These are phyloP conservation scores for Neopestalotiopsis rosae DNA, from an alignment of 2,329 filamentous ascomycete genomes.

Conservation along the genomic window DNA sequence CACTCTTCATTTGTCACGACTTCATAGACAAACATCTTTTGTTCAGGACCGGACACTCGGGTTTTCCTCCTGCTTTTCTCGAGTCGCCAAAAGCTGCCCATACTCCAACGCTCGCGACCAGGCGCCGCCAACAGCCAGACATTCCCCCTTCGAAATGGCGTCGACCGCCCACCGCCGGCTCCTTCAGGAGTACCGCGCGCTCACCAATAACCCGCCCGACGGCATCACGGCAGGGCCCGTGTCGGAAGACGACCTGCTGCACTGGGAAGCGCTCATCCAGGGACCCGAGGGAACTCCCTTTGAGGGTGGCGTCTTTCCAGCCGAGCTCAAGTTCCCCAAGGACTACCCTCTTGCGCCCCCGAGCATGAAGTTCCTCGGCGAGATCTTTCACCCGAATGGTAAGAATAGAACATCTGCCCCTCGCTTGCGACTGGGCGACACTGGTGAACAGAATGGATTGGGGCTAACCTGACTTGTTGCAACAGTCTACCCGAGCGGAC, in stretches of 20 bases:
- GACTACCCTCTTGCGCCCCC: constrained; percentile 97
- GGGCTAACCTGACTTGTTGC: neutral
- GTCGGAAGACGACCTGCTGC: constrained; percentile 91
- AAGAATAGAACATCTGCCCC: constrained; percentile 28
- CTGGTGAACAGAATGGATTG: neutral
- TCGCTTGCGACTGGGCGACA: constrained; percentile 2
- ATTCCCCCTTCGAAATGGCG: constrained; percentile 47
- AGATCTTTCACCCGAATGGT: constrained; percentile 98
- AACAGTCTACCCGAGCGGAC: constrained; percentile 85
- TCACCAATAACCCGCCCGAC: constrained; percentile 94
- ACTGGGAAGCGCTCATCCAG: constrained; percentile 96
- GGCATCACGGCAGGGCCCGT: constrained; percentile 95
- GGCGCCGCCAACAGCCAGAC: neutral
- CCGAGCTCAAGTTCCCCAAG: constrained; percentile 91
- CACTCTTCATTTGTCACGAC: neutral
- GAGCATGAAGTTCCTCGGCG: constrained; percentile 92
- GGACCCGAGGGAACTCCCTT: constrained; percentile 96
- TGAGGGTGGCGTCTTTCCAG: constrained; percentile 93
- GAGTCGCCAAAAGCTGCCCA: neutral
- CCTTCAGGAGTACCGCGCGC: constrained; percentile 93
- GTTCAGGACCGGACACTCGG: neutral
- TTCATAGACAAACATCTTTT: neutral
- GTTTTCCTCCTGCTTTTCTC: neutral
- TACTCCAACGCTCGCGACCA: neutral
- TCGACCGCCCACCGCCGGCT: constrained; percentile 78